These are phyloP conservation scores for Moesziomyces sp. DNA, from an alignment of 1,284 basidiomycete genomes.

Conservation along the genomic window DNA sequence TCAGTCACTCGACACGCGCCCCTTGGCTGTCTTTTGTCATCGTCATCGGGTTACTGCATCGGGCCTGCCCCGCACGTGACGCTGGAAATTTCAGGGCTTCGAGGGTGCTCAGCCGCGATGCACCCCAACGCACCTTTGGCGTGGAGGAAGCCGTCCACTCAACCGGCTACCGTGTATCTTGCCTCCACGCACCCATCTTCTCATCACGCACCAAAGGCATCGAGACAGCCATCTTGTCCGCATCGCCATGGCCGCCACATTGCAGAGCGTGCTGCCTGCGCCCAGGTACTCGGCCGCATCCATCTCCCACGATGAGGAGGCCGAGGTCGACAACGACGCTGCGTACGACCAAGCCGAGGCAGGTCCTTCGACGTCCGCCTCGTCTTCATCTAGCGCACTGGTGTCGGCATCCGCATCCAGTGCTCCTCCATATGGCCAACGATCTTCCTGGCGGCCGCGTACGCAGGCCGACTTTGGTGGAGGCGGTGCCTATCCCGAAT, in stretches of 20 bases:
- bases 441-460: conserved; percentile 86
- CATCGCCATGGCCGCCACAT: conserved; percentile 40
- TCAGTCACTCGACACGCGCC: background rate
- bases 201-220: no score
- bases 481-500: conserved; percentile 96
- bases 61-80: background rate
- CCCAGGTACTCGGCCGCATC: conserved; percentile 27
- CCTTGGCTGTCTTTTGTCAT: background rate
- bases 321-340: conserved; percentile 4
- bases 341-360: conserved; percentile 20
- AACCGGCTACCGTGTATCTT: no score
- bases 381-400: conserved; percentile 12
- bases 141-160: background rate
- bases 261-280: conserved; percentile 49
- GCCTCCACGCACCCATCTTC: no score
- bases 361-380: conserved; percentile 21
- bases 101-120: background rate
- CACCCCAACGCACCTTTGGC: background rate
- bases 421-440: conserved; percentile 83
- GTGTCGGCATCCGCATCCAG: conserved; percentile 15
- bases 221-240: background rate
- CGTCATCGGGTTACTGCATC: background rate
- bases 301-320: conserved; percentile 14
- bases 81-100: background rate
- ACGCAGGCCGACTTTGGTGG: conserved; percentile 86